Conservation (phyloP, 257 asterid genomes). For the Solanum dulcamara region DNA sequence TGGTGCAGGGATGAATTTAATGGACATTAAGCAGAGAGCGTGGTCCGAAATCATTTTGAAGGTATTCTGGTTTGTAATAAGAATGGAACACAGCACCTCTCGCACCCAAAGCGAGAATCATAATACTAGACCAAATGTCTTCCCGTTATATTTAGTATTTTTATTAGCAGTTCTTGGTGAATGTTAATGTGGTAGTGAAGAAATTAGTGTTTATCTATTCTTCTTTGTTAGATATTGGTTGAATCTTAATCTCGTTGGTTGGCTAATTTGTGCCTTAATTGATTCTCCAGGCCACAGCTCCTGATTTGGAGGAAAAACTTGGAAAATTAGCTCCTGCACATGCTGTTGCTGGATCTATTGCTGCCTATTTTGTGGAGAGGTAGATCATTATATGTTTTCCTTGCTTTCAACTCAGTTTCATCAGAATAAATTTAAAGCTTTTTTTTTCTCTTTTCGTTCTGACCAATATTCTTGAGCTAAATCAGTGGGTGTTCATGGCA, state of each 20-base stretch:
- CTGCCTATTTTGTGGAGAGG: constrained; percentile 77
- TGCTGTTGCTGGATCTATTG: constrained; percentile 60
- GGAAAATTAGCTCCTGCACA: constrained; percentile 87
- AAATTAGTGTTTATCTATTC: neutral
- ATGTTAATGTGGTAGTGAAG: neutral
- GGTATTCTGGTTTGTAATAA: constrained; percentile 24
- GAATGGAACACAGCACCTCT: constrained; percentile 19
- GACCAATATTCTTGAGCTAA: neutral
- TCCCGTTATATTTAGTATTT: neutral
- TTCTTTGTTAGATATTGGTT: neutral
- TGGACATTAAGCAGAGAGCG: constrained; percentile 76
- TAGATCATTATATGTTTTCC: constrained; percentile 3
- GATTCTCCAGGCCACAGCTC: constrained; percentile 62
- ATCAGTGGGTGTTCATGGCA: neutral
- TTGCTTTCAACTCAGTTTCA: neutral
- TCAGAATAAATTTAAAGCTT: neutral
- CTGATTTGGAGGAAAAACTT: constrained; percentile 68
- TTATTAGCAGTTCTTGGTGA: neutral
- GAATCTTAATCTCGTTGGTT: neutral
- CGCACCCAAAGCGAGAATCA: constrained; percentile 83
- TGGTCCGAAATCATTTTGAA: constrained; percentile 61
- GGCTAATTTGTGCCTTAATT: neutral
- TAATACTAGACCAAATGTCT: constrained; percentile 68
- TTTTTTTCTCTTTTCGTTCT: neutral
- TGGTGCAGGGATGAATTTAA: constrained; percentile 96